Evolutionary conservation across 768 basidiomycete genomes (phyloP).

Genomic region (Termitomyces sp.): DNA sequence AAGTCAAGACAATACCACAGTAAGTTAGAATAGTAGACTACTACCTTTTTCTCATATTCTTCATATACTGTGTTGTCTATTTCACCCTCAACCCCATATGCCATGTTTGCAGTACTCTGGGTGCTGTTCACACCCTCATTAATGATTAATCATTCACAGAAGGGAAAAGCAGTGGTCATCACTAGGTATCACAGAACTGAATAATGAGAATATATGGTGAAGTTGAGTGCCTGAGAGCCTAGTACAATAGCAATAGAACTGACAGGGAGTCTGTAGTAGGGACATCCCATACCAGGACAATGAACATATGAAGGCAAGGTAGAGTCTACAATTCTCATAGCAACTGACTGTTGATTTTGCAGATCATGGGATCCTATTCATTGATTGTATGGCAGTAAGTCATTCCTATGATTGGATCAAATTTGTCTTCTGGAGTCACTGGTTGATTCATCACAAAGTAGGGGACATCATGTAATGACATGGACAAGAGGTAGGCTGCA

Average conservation of each 20-base stretch:
- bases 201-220: not conserved
- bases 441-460: too few relatives aligned
- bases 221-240: not conserved
- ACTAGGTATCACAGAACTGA: not conserved
- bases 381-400: not conserved
- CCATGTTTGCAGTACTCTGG: not conserved
- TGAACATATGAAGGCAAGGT: not conserved
- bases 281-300: not conserved
- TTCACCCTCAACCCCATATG: not conserved
- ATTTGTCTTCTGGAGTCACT: too few relatives aligned
- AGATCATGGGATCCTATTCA: not conserved
- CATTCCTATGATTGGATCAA: too few relatives aligned
- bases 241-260: not conserved
- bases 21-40: not conserved
- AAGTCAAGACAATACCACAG: not conserved
- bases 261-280: not conserved
- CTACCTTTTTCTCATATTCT: not conserved
- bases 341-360: not conserved
- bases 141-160: not conserved
- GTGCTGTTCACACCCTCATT: not conserved
- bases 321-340: not conserved
- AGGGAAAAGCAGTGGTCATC: not conserved
- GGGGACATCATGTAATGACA: too few relatives aligned
- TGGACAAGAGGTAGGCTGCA: too few relatives aligned
- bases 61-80: not conserved